These are phyloP conservation scores for Starmerella vitae DNA, from an alignment of 805 yeast species.

Conservation along the genomic window DNA sequence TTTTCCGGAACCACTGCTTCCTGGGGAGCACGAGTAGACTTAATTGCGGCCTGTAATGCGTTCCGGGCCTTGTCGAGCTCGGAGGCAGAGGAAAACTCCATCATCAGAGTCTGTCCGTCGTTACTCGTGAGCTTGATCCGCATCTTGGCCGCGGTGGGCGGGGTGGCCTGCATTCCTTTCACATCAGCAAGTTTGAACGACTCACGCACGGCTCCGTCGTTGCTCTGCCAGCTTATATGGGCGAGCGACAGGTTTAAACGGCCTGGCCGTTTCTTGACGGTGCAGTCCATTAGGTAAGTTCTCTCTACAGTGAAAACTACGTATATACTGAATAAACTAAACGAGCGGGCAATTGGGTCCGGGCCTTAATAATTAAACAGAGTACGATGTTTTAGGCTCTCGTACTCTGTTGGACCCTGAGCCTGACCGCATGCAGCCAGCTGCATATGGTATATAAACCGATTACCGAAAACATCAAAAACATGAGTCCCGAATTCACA, in stretches of 20 bases:
- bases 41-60: conserved; percentile 21
- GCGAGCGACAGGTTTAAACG: conserved; percentile 7
- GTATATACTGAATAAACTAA: no score
- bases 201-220: conserved; percentile 4
- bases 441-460: no score
- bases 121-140: conserved; percentile 20
- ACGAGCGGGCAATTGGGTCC: no score
- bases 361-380: no score
- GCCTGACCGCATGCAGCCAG: no score
- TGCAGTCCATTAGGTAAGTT: conserved; percentile 11
- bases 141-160: conserved; percentile 25
- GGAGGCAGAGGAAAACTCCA: conserved; percentile 56
- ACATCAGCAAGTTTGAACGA: conserved; percentile 12
- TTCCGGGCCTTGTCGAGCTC: conserved; percentile 45
- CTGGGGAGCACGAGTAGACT: conserved; percentile 12
- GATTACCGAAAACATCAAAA: no score
- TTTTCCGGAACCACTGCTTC: not conserved
- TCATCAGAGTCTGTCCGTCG: conserved; percentile 28
- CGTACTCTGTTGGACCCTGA: no score
- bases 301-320: no score
- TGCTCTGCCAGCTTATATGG: conserved; percentile 14
- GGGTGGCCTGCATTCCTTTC: conserved; percentile 26
- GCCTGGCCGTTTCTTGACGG: conserved; percentile 20
- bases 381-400: no score
- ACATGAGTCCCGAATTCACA: conserved; percentile 4